Conservation (phyloP, 2,329 filamentous ascomycete genomes). For the Fusarium udum region DNA sequence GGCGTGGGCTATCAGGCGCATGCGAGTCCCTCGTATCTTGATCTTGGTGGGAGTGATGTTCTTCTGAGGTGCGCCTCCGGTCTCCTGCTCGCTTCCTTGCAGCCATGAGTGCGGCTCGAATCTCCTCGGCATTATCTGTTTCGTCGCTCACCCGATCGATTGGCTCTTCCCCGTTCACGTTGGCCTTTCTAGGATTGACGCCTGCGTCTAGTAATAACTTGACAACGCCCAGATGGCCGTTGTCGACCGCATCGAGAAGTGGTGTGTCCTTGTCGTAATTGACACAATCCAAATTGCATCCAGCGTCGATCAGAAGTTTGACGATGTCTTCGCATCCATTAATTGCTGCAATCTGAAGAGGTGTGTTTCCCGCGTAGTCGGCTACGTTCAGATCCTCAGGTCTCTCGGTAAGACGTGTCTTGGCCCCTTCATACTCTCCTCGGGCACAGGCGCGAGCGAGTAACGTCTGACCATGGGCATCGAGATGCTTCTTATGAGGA, state of each 20-base stretch:
- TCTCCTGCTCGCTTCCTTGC: conserved; percentile 66
- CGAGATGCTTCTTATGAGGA: conserved; percentile 85
- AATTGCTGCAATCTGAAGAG: conserved; percentile 90
- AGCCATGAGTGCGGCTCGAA: conserved; percentile 73
- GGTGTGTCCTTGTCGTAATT: conserved; percentile 91
- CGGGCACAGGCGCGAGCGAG: conserved; percentile 90
- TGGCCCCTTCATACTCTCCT: conserved; percentile 82
- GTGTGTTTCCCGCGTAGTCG: conserved; percentile 96
- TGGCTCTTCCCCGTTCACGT: conserved; percentile 91
- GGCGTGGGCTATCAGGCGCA: conserved; percentile 66
- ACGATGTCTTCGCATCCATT: conserved; percentile 90
- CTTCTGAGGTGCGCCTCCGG: conserved; percentile 66
- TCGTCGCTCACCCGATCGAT: conserved; percentile 83
- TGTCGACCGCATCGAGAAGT: conserved; percentile 94
- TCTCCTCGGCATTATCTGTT: conserved; percentile 80
- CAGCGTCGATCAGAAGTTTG: conserved; percentile 82
- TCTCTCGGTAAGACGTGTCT: conserved; percentile 77
- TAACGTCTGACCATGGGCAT: conserved; percentile 90
- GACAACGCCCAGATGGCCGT: conserved; percentile 89
- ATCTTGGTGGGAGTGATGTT: conserved; percentile 61
- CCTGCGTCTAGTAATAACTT: conserved; percentile 84
- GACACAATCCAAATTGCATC: conserved; percentile 83
- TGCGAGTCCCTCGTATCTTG: conserved; percentile 62
- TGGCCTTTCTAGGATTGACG: conserved; percentile 90
- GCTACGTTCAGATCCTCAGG: conserved; percentile 89